phyloP scores from a whole-genome alignment of 768 basidiomycete species.

The Russula olivacea region DNA sequence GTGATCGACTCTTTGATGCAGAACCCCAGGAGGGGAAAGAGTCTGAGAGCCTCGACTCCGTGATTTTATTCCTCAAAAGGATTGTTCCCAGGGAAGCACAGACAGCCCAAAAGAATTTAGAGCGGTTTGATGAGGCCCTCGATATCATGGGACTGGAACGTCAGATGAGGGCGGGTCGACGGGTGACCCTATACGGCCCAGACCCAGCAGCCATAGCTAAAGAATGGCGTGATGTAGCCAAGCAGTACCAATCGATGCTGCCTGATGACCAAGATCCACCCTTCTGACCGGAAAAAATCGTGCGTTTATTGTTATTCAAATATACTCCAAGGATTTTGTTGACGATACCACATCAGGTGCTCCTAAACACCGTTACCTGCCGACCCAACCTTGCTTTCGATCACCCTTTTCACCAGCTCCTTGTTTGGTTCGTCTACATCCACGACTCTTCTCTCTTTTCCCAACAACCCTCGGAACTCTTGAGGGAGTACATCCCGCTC shows the following conservation, averaged over 20 bases:
- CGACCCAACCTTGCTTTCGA: slow-evolving; percentile 37
- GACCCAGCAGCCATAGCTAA: slow-evolving; percentile 1
- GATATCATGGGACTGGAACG: slow-evolving; percentile 15
- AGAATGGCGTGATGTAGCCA: slow-evolving; percentile 13
- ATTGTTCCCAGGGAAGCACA: slow-evolving; percentile 16
- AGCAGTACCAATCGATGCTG: slow-evolving; percentile 17
- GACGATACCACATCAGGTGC: background rate
- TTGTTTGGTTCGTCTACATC: slow-evolving; percentile 65
- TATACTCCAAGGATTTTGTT: background rate
- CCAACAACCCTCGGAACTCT: slow-evolving; percentile 77
- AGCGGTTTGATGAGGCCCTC: slow-evolving; percentile 17
- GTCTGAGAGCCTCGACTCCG: slow-evolving; percentile 5
- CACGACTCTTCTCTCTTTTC: slow-evolving; percentile 70
- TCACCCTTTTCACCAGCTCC: slow-evolving; percentile 70
- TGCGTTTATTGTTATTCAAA: background rate
- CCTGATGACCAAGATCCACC: slow-evolving; percentile 8
- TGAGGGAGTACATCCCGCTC: slow-evolving; percentile 72
- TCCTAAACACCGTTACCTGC: background rate
- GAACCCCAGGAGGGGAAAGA: slow-evolving; percentile 3
- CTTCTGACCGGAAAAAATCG: background rate
- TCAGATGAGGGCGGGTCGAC: slow-evolving; percentile 12
- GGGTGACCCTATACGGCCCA: slow-evolving; percentile 2
- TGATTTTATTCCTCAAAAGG: slow-evolving; percentile 17
- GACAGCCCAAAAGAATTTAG: slow-evolving; percentile 2
- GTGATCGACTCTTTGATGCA: background rate